These are phyloP conservation scores for Macrotyloma uniflorum DNA, from an alignment of 306 rosid species.

Conservation along the genomic window DNA sequence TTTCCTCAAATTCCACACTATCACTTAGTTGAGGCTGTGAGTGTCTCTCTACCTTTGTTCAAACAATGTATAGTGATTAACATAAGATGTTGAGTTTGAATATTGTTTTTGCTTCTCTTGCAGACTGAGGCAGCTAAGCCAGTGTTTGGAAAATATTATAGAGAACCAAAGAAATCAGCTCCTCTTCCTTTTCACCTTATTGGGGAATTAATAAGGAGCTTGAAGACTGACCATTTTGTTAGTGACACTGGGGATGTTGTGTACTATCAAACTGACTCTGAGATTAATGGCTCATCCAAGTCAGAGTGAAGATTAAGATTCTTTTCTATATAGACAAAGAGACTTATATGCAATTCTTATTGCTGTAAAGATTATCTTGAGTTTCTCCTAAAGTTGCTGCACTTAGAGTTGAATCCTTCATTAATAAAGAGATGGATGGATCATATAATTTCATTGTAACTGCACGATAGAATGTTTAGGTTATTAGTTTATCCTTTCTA, in stretches of 20 bases:
- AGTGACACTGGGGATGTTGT: constrained; percentile 88
- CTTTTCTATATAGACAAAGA: constrained; percentile 1
- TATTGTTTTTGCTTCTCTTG: constrained; percentile 34
- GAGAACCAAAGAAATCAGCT: constrained; percentile 74
- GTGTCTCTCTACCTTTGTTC: constrained; percentile 42
- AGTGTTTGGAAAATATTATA: constrained; percentile 78
- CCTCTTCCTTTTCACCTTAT: constrained; percentile 84
- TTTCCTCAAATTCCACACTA: constrained; percentile 90
- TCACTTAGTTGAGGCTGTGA: constrained; percentile 84
- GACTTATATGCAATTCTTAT: background rate
- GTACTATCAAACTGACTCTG: constrained; percentile 77
- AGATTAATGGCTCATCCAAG: constrained; percentile 43
- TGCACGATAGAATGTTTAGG: constrained; percentile 13
- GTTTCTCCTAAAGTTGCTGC: constrained; percentile 18
- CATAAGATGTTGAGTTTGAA: constrained; percentile 1
- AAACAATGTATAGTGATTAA: background rate
- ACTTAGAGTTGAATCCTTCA: background rate
- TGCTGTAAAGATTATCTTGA: background rate
- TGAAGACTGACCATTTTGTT: constrained; percentile 77
- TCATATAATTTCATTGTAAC: constrained; percentile 18
- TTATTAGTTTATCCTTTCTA: constrained; percentile 3
- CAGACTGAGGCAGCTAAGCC: constrained; percentile 94
- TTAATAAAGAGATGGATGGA: background rate
- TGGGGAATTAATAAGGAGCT: constrained; percentile 68
- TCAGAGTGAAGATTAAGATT: constrained; percentile 11